These are phyloP conservation scores for Kwoniella sp. DNA, from an alignment of 768 basidiomycete genomes.

Conservation along the genomic window DNA sequence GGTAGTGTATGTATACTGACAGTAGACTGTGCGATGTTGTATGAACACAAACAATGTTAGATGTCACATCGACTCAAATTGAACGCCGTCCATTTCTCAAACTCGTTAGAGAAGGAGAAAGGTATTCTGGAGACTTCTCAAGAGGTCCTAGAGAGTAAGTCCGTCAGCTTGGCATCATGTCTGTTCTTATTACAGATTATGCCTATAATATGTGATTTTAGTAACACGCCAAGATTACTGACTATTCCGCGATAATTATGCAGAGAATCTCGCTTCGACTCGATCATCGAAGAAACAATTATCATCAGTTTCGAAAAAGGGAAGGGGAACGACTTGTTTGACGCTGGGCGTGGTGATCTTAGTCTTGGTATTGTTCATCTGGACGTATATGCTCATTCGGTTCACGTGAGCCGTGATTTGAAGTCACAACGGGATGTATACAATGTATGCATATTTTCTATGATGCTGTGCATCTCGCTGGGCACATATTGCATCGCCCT, in stretches of 20 bases:
- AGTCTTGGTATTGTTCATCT: constrained; percentile 65
- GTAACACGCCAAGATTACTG: too few species aligned
- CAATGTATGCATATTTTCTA: too few species aligned
- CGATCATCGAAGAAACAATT: constrained; percentile 60
- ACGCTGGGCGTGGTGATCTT: constrained; percentile 66
- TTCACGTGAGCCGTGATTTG: constrained; percentile 51
- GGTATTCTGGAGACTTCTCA: constrained; percentile 68
- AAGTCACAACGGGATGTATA: too few species aligned
- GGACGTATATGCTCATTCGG: constrained; percentile 56
- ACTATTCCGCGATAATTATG: constrained; percentile 41
- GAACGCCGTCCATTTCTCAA: constrained; percentile 78
- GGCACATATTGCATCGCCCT: neutral
- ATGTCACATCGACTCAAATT: constrained; percentile 88
- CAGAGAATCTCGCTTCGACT: constrained; percentile 52
- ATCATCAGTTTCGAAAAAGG: constrained; percentile 66
- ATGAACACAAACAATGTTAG: too few species aligned
- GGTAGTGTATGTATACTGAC: too few species aligned
- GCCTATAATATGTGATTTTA: too few species aligned
- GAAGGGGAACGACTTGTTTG: constrained; percentile 72
- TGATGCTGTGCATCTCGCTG: too few species aligned
- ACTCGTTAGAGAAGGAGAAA: constrained; percentile 72
- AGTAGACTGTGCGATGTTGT: too few species aligned
- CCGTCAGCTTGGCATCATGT: too few species aligned
- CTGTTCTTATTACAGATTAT: too few species aligned
- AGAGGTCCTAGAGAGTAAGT: constrained; percentile 73